Conservation (phyloP, 352 stramenopile species). For the Pythium brassicae region DNA sequence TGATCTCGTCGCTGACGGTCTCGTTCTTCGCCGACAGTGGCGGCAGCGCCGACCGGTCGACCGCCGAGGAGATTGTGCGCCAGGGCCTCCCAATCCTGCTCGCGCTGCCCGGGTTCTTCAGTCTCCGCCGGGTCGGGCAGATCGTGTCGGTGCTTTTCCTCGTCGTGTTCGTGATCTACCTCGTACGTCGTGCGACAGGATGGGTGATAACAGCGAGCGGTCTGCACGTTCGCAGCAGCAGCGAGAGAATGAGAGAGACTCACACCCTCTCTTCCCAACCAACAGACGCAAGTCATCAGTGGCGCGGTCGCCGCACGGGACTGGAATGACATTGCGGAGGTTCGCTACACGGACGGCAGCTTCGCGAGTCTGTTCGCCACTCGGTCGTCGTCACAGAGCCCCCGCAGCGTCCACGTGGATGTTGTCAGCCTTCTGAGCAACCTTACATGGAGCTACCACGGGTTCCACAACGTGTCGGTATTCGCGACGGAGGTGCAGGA, state of each 20-base stretch:
- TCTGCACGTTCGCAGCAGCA: no score
- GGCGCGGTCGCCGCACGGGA: constrained; percentile 22
- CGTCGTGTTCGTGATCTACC: constrained; percentile 33
- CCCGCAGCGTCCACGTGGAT: constrained; percentile 10
- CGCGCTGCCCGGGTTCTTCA: constrained; percentile 40
- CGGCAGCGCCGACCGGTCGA: constrained; percentile 13
- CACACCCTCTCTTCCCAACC: not conserved
- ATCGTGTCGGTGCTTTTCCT: constrained; percentile 23
- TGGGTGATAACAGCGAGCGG: not conserved
- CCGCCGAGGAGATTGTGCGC: constrained; percentile 36
- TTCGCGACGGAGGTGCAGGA: constrained; percentile 40
- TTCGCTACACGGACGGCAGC: constrained; percentile 21
- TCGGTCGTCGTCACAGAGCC: not conserved
- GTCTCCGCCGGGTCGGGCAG: constrained; percentile 33
- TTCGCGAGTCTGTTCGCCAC: constrained; percentile 1
- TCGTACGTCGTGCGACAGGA: constrained; percentile 16
- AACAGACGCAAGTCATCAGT: constrained; percentile 33
- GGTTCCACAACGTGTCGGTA: constrained; percentile 52
- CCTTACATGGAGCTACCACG: constrained; percentile 53
- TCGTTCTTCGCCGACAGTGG: constrained; percentile 18
- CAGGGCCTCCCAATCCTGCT: constrained; percentile 48
- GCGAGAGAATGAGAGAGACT: no score
- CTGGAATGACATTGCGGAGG: constrained; percentile 31
- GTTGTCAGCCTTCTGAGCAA: constrained; percentile 24
- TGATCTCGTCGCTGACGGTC: constrained; percentile 58